These are phyloP conservation scores for Syzygium jambos DNA, from an alignment of 345 rosid genomes.

Conservation along the genomic window DNA sequence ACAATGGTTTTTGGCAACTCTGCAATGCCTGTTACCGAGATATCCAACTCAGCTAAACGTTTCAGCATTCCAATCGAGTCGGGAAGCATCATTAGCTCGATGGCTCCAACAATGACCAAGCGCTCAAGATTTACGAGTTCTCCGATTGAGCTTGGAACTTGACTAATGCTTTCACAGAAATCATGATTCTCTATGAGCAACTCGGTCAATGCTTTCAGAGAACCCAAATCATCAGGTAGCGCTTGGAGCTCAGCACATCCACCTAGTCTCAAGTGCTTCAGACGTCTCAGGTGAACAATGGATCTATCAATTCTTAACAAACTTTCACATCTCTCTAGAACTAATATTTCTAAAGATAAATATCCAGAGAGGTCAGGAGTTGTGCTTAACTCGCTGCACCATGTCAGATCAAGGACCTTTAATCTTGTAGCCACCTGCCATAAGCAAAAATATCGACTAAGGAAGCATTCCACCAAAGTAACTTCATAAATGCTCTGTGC, in stretches of 20 bases:
- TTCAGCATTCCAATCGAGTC: neutral
- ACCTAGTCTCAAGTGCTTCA: neutral
- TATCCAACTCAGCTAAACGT: neutral
- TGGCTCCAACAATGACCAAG: no score
- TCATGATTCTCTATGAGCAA: no score
- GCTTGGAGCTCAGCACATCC: neutral
- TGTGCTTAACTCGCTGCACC: no score
- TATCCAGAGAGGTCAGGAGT: neutral
- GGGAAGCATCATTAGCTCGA: accelerated
- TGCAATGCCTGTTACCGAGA: neutral
- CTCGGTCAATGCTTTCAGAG: neutral
- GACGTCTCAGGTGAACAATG: neutral
- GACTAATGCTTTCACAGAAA: neutral
- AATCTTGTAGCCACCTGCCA: neutral
- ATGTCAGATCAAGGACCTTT: neutral
- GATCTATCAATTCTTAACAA: neutral
- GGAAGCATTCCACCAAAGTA: neutral
- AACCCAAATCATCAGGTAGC: neutral
- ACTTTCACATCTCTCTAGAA: accelerated
- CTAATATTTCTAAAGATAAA: neutral
- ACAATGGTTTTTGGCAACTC: neutral
- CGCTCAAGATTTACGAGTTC: neutral
- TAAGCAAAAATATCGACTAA: no score
- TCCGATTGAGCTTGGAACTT: neutral
- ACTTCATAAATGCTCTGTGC: neutral